Base-by-base conservation (phyloP, 805 yeast genomes). In the Barnettozyma populi region DNA sequence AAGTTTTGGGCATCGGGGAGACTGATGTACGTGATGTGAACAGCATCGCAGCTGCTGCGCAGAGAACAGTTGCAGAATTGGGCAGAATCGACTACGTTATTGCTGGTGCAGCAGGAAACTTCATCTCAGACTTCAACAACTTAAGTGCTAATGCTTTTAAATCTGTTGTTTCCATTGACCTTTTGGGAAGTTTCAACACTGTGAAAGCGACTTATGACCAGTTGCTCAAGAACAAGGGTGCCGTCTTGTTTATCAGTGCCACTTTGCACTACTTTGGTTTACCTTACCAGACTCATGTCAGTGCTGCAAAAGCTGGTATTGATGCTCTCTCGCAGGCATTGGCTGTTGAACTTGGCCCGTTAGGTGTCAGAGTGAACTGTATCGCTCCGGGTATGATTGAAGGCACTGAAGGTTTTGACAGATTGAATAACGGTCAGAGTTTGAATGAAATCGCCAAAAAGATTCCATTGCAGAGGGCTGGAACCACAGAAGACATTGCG, bases 41-140 rank as follows among this genome's bases (percentile, higher is more conserved):
- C 2, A 71, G 78, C n/a, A 57, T 90, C 52, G 73, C 68, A 18
- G 60, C 57, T 4, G 96, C 96, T 0, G 96, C 79, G 3, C 75
- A 76, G 7, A 57, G 60, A 37, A 81, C 96, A 0, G 87, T 90
- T 21, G 61, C 67, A 9, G 71, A 75, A 59, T 76, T 88, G 55
- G 97, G 97, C 7, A 71, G 77, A 51, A 84, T 90, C 50, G 97
- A 90, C 67, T 86, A 66, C 63, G 95, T 90, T 31, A 86, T 90
- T 63, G 90, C 94, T 39, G 97, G 97, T 10, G 97, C 98, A 2
- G 97, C 97, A 3, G 97, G 98, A 8, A 92, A 92, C 70, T 90
- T 92, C 63, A 64, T 92, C 46, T 69, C 88, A 31, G 94, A 88
- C 64, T 80, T 90, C 67, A 81, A 83, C 59, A 82, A 81, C 57